Conservation (phyloP, 2,329 filamentous ascomycete genomes). For the Neonectria sp. region DNA sequence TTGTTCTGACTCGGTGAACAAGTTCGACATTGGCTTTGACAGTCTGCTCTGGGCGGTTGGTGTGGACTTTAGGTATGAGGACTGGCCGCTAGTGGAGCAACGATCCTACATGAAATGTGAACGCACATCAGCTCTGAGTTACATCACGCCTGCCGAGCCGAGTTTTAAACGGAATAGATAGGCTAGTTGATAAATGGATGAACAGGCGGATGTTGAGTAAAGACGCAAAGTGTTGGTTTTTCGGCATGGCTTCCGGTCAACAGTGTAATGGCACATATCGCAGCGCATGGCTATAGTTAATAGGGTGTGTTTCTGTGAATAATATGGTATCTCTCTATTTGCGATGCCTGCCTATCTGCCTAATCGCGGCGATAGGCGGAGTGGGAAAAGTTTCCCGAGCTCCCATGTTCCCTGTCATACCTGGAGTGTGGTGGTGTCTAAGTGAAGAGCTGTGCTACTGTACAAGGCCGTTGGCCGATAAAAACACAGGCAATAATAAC, state of each 20-base stretch:
- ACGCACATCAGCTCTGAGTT: not conserved
- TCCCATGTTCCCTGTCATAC: constrained; percentile 11
- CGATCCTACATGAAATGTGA: too few species aligned
- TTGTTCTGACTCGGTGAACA: constrained; percentile 2
- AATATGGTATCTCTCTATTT: constrained; percentile 32
- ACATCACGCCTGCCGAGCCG: not conserved
- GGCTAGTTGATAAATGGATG: not conserved
- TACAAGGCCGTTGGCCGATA: constrained; percentile 31
- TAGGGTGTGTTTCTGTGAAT: not conserved
- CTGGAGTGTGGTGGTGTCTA: constrained; percentile 38
- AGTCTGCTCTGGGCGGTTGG: constrained; percentile 1
- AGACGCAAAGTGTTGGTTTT: not conserved
- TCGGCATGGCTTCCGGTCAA: not conserved
- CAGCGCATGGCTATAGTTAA: not conserved
- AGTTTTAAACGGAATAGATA: not conserved
- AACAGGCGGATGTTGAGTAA: not conserved
- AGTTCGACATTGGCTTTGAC: constrained; percentile 1
- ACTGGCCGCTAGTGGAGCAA: not conserved
- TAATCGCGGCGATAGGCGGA: constrained; percentile 1
- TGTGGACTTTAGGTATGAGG: constrained; percentile 10
- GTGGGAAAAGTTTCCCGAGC: not conserved
- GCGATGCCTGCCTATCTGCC: constrained; percentile 10
- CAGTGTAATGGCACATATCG: too few species aligned
- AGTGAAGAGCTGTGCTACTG: constrained; percentile 33
- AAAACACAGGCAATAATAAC: constrained; percentile 7